Conservation (phyloP, 2,329 filamentous ascomycete genomes). For the Erysiphe pulchra region DNA sequence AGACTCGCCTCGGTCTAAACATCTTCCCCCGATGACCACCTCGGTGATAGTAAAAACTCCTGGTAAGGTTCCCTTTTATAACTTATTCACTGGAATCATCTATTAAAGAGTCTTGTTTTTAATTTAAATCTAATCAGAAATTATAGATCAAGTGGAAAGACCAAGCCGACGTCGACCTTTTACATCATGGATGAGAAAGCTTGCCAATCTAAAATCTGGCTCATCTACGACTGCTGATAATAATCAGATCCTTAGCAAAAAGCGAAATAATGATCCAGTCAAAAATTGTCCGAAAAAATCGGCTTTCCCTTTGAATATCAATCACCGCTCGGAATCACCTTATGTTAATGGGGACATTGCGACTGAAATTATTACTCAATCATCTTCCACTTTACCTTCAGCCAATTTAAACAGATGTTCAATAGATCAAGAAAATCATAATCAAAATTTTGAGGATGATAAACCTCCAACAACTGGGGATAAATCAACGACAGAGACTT, state of each 20-base stretch:
- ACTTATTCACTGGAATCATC: too few species aligned
- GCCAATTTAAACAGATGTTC: constrained; percentile 24
- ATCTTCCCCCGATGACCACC: too few species aligned
- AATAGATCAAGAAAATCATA: constrained; percentile 31
- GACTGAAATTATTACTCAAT: constrained; percentile 21
- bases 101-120: too few species aligned
- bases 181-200: constrained; percentile 78
- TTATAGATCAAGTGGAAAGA: constrained; percentile 36
- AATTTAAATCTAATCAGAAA: too few species aligned
- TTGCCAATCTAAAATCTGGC: constrained; percentile 56
- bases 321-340: constrained; percentile 44
- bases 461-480: constrained; percentile 34
- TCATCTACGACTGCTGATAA: constrained; percentile 35
- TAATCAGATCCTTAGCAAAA: constrained; percentile 16
- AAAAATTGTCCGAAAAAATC: constrained; percentile 29
- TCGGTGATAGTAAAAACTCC: too few species aligned
- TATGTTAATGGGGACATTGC: constrained; percentile 18
- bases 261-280: constrained; percentile 17
- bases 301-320: constrained; percentile 29
- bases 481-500: constrained; percentile 34
- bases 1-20: too few species aligned
- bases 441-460: constrained; percentile 33
- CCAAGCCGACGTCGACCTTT: constrained; percentile 58
- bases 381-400: constrained; percentile 29
- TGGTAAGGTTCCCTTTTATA: too few species aligned